Base-by-base conservation (phyloP, 2,329 filamentous ascomycete genomes). In the Claviceps sp. region DNA sequence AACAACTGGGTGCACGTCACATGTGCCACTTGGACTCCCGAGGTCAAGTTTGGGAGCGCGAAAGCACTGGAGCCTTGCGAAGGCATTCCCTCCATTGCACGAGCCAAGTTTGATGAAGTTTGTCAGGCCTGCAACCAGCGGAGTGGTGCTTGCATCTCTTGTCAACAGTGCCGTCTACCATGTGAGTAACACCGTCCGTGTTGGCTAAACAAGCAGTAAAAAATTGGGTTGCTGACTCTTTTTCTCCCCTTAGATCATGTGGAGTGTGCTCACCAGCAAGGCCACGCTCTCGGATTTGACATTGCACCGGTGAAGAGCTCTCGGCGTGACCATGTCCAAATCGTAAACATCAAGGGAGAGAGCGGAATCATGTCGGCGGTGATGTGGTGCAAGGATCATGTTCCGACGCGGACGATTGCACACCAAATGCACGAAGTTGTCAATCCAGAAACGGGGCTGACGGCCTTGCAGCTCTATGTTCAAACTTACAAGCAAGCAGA, bases 1-100 rank as follows among this genome's bases (percentile, higher is more conserved):
- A 97, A 97, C 70, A 97, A 97, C 63, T 98, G 93, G 93, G 88
- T 96, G 16, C 93, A 98, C 65, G 89, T 97, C 30, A 84, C 85
- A 40, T 98, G 93, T 63, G 90, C 93, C 1, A 75, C 95, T 17
- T 97, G 88, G 82, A 90, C 86, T 11, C 83, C 89, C 0, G 93
- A 98, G 67, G 84, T 95, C 61, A 93, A 90, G 62, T 98, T 96
- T 66, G 90, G 87, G 56, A 87, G 87, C 60, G 85, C 89, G 17
- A 82, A 84, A 61, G 81, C 85, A 17, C 72, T 98, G 38, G 86
- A 89, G 59, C 85, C 89, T 37, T 89, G 87, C 2, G 93, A 98
- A 69, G 91, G 91, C 19, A 89, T 98, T 57, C 85, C 87, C 4
- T 84, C 86, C 6, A 90, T 98, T 54, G 79, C 86, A 1, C 75